phyloP scores from a whole-genome alignment of 805 yeast genomes.

The Metschnikowia henanensis region DNA sequence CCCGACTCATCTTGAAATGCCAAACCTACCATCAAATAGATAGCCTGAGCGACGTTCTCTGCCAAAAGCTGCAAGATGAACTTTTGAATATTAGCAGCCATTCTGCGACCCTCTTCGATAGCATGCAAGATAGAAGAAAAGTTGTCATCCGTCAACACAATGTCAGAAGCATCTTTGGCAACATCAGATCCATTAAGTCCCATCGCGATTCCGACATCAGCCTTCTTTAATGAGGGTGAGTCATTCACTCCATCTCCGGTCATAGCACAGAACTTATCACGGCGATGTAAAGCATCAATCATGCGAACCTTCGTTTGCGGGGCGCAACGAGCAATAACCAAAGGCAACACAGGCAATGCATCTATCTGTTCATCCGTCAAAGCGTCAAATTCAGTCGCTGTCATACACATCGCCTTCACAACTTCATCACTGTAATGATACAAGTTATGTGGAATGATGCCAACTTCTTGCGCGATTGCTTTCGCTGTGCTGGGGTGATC shows the following conservation, averaged over 20 bases:
- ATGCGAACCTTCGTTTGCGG: constrained; percentile 80
- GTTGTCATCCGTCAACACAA: constrained; percentile 29
- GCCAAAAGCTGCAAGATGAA: constrained; percentile 23
- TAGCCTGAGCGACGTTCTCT: constrained; percentile 48
- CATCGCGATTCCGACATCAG: constrained; percentile 32
- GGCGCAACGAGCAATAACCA: constrained; percentile 81
- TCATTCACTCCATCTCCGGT: constrained; percentile 51
- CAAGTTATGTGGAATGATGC: constrained; percentile 40
- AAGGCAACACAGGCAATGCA: constrained; percentile 59
- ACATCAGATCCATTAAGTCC: constrained; percentile 31
- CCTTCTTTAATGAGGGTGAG: constrained; percentile 28
- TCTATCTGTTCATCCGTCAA: constrained; percentile 63
- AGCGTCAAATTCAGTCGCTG: constrained; percentile 69
- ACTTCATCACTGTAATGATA: constrained; percentile 56
- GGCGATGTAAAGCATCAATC: constrained; percentile 66
- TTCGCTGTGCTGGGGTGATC: constrained; percentile 23
- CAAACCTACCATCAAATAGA: constrained; percentile 68
- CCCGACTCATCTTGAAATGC: constrained; percentile 64
- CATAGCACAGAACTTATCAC: constrained; percentile 62
- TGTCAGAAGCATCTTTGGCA: constrained; percentile 30
- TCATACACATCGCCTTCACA: constrained; percentile 68
- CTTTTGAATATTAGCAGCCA: constrained; percentile 23
- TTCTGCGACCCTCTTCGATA: constrained; percentile 26
- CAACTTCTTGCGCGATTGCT: constrained; percentile 25
- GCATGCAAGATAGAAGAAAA: constrained; percentile 29